phyloP scores from a whole-genome alignment of 805 yeast genomes.

The Candida koratica region DNA sequence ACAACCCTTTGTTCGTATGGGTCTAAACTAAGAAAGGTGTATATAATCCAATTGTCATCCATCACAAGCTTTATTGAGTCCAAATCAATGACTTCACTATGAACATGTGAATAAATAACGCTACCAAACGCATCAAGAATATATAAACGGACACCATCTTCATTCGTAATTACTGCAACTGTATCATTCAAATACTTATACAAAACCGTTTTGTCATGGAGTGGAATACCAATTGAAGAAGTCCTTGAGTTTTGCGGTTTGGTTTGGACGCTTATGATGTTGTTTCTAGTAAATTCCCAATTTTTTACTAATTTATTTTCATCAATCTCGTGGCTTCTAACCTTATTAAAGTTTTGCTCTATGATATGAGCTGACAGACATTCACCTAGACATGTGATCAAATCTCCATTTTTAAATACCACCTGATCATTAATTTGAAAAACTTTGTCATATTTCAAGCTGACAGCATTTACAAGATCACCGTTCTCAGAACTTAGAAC shows the following conservation, averaged over 20 bases:
- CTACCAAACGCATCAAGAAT: slow-evolving; percentile 73
- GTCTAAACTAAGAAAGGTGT: slow-evolving; percentile 51
- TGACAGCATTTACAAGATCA: slow-evolving; percentile 11
- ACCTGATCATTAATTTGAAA: slow-evolving; percentile 7
- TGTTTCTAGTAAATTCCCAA: slow-evolving; percentile 28
- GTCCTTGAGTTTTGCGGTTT: slow-evolving; percentile 24
- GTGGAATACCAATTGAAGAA: slow-evolving; percentile 60
- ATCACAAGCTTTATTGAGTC: slow-evolving; percentile 48
- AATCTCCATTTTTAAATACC: slow-evolving; percentile 2
- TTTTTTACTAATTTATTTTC: slow-evolving; percentile 18
- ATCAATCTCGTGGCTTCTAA: slow-evolving; percentile 23
- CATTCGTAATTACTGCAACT: slow-evolving; percentile 45
- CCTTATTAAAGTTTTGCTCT: slow-evolving; percentile 7
- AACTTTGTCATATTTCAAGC: slow-evolving; percentile 9
- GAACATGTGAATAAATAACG: slow-evolving; percentile 44
- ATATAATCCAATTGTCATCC: slow-evolving; percentile 83
- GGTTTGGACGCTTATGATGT: slow-evolving; percentile 16
- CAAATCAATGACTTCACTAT: slow-evolving; percentile 35
- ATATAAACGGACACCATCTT: slow-evolving; percentile 39
- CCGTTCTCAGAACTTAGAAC: slow-evolving; percentile 18
- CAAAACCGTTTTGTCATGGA: slow-evolving; percentile 67
- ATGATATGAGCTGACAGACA: slow-evolving; percentile 10
- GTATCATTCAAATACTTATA: slow-evolving; percentile 76
- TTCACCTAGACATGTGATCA: neutral
- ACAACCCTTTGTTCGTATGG: slow-evolving; percentile 56